These are phyloP conservation scores for Plasmodium coatneyi DNA, from an alignment of 169 alveolate species.

Conservation along the genomic window DNA sequence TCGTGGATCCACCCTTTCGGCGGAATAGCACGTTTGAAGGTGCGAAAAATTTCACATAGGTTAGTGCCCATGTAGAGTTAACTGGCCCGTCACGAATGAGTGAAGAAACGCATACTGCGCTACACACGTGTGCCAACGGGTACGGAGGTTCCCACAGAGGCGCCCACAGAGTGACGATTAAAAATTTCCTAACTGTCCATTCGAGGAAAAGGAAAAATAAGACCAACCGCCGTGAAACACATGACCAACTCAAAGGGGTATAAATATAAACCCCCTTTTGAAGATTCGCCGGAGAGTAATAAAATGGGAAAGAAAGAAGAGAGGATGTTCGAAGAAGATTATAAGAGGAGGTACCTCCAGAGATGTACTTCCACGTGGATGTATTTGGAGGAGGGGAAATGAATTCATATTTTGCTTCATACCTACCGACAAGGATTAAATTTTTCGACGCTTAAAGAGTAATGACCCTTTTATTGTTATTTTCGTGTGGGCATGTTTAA, in stretches of 20 bases:
- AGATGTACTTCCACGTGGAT: background rate
- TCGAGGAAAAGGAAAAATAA: background rate
- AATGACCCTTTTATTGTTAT: background rate
- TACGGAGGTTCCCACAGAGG: background rate
- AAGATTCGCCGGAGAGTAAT: background rate
- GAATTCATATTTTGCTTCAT: background rate
- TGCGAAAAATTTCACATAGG: background rate
- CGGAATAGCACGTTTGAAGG: background rate
- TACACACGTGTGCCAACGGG: background rate
- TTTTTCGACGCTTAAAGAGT: background rate
- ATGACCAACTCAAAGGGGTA: background rate
- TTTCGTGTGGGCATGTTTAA: background rate
- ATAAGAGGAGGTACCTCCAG: background rate
- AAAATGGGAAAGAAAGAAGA: no score
- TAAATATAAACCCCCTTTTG: background rate
- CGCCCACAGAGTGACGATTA: background rate
- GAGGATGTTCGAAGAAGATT: background rate
- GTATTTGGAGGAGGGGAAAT: background rate
- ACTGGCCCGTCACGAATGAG: background rate
- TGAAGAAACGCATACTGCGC: background rate
- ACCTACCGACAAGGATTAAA: background rate
- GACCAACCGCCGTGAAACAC: background rate
- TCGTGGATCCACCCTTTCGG: background rate
- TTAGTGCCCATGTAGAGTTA: background rate
- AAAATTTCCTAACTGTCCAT: background rate